Base-by-base conservation (phyloP, 2,329 filamentous ascomycete genomes). In the Paecilomyces variotii region DNA sequence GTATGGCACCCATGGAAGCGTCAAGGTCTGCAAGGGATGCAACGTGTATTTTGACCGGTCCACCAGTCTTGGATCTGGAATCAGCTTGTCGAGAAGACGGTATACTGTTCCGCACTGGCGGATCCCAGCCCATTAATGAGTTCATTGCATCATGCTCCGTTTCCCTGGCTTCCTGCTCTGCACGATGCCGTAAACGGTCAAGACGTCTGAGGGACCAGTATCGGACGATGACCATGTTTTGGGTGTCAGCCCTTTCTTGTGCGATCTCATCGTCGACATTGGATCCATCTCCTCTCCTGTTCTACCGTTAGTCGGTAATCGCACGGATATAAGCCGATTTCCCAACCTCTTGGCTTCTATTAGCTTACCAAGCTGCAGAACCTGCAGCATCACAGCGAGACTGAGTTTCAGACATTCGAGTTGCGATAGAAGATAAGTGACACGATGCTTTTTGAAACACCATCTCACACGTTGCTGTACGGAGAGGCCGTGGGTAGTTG, bases 211-310 rank as follows among this genome's bases (percentile, higher is more conserved):
- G 63, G 5, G 75, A 71, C 71, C 73, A 76, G 59, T 76, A 75
- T 49, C 74, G 68, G n/a, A 76, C 68, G 49, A 78, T 72, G n/a
- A 77, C 66, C 66, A 76, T 74, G 55, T 76, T 78, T 59, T 78
- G 74, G 3, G 69, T 69, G 57, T 77, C 75, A 2, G 70, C 72
- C 56, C 75, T 72, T 56, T 76, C 74, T 63, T 76, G 73, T 9
- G 68, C 68, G 57, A 75, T 68, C 12, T 64, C 59, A 54, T 75
- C 71, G 2, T 72, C 68, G 62, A 55, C 4, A 45, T 45, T 45
- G 14, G 12, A 45, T 45, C 7, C n/a, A n/a, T 45, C 6, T n/a
- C 14, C 35, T 45, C 14, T 45, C 35, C 35, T 45, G n/a, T 19
- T 45, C 14, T 45, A 19, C 2, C 3, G 35, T 45, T n/a, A 45